Percentiles rank a stretch among this genome's conserved stretches.
Conservation (phyloP, 1,284 basidiomycete species). For the Malassezia japonica region DNA sequence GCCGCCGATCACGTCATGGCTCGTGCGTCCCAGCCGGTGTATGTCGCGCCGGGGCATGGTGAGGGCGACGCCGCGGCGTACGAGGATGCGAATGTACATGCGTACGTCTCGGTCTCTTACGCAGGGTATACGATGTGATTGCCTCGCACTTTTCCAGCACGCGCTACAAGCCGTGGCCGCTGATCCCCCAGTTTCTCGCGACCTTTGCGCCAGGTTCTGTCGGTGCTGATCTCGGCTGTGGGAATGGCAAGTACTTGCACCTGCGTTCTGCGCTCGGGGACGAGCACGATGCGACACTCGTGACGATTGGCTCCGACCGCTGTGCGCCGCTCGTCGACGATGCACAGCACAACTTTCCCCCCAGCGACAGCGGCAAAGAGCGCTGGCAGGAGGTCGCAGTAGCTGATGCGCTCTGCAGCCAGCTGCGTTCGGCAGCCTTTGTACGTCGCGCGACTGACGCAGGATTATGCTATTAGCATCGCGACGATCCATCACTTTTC, state of each 20-base stretch:
- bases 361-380: slow-evolving; percentile 2
- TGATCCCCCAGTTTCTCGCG: slow-evolving; percentile 71
- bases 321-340: slow-evolving; percentile 56
- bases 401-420: slow-evolving; percentile 35
- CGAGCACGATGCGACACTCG: slow-evolving; percentile 3
- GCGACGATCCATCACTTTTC: slow-evolving; percentile 47
- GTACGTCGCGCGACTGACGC: not conserved
- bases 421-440: slow-evolving; percentile 24
- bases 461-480: slow-evolving; percentile 45
- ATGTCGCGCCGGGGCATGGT: not conserved
- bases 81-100: slow-evolving; percentile 44
- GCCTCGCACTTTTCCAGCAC: slow-evolving; percentile 86
- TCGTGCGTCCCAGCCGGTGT: slow-evolving; percentile 13
- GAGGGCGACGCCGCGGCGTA: slow-evolving; percentile 27
- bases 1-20: slow-evolving; percentile 9
- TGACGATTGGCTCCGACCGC: slow-evolving; percentile 55
- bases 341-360: slow-evolving; percentile 26
- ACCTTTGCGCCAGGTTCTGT: slow-evolving; percentile 66
- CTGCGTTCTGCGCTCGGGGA: slow-evolving; percentile 27
- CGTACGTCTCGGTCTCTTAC: slow-evolving; percentile 26
- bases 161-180: slow-evolving; percentile 95
- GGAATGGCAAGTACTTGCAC: slow-evolving; percentile 87
- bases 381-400: slow-evolving; percentile 35
- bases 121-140: slow-evolving; percentile 72
- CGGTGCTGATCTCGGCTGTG: slow-evolving; percentile 88